These are phyloP conservation scores for Obelidium mucronatum DNA, from an alignment of 192 early-diverging fungal species.

Conservation along the genomic window DNA sequence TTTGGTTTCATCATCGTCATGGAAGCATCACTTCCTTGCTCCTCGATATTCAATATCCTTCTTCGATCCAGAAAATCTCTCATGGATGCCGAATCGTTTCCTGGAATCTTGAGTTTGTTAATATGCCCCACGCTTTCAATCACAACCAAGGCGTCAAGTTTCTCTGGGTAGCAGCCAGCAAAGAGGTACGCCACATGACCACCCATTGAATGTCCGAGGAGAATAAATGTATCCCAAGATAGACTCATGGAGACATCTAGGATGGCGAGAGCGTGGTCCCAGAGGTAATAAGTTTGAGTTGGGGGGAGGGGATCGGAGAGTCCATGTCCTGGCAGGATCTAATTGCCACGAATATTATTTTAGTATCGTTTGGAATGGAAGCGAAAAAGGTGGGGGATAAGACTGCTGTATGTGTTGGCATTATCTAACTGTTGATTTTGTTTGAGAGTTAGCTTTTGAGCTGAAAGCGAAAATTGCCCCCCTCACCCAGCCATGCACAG, in stretches of 20 bases:
- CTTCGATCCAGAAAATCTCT: conserved; percentile 9
- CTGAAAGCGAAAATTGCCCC: neutral
- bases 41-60: conserved; percentile 30
- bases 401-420: conserved; percentile 30
- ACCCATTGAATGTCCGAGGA: conserved; percentile 48
- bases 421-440: conserved; percentile 38
- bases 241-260: conserved; percentile 39
- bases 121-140: conserved; percentile 52
- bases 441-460: neutral
- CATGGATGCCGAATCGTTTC: conserved; percentile 26
- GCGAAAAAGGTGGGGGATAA: conserved; percentile 29
- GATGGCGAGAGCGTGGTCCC: conserved; percentile 42
- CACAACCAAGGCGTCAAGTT: conserved; percentile 37
- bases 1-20: neutral
- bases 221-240: conserved; percentile 31
- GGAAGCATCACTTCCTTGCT: conserved; percentile 1
- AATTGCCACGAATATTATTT: too few relatives aligned
- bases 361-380: conserved; percentile 45
- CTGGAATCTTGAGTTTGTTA: conserved; percentile 30
- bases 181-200: conserved; percentile 43
- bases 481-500: conserved; percentile 30
- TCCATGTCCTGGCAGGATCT: conserved; percentile 51
- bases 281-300: conserved; percentile 40
- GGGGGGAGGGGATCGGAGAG: conserved; percentile 20
- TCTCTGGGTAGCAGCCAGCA: conserved; percentile 43